Evolutionary conservation across 2,329 filamentous ascomycete genomes (phyloP), one percentile per base, ranked within the genome.

Genomic region (Diplocarpon rosae): DNA sequence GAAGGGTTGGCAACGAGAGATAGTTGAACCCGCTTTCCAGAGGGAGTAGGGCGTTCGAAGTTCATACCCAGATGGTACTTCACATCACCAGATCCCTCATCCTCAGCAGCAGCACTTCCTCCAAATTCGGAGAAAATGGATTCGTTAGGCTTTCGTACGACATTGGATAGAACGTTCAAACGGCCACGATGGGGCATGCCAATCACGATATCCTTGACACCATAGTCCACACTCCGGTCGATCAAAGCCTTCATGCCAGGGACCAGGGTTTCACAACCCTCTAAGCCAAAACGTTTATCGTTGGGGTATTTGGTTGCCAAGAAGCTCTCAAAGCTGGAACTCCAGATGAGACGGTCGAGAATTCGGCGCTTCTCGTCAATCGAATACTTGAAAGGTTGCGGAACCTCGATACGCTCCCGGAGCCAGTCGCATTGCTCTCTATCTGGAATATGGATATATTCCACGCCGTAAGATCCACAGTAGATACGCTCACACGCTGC

Each of bases 1-100:
- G 92, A 98, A 32, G 92, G 92, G 67, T 98, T 98, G 69, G 92
- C 92, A 49, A 98, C 92, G 40, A 98, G 79, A 50, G 92, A 98
- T 43, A 98, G 80, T 71, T 98, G 92, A n/a, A 98, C 92, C 53
- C 92, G 92, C 78, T 96, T 96, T 59, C 92, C 92, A 35, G 90
- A 96, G 47, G 92, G 92, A 9, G 92, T 98, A 43, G 92, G 92
- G 52, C 92, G 87, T 72, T 98, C 92, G 57, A 98, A 98, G 74
- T 98, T 98, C 92, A 98, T 98, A 63, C 92, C 92, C 60, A 98
- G 73, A 71, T 98, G 92, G 71, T 98, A 98, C 70, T 98, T 98
- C 68, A 98, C 92, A 65, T 98, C 92, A 59, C 92, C 92, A 47
- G 92, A 96, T 48, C 92, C 92, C 69, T 98, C 90, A 57, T 96